Evolutionary conservation across 805 yeast genomes (phyloP).

Genomic region (Candida rishiriensis): DNA sequence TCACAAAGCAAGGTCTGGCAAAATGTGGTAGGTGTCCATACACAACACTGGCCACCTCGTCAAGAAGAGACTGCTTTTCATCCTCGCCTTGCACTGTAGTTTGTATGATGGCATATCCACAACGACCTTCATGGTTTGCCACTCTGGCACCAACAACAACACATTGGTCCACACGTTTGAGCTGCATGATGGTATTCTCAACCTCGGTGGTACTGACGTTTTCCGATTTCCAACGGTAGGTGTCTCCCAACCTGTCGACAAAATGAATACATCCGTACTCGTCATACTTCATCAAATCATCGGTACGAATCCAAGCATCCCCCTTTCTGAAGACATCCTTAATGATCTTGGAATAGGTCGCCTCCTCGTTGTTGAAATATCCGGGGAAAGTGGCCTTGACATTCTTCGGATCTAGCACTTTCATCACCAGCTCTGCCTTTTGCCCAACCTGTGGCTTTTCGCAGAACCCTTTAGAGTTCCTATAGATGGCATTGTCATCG

Average conservation of each 20-base stretch:
- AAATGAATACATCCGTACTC: slow-evolving; percentile 68
- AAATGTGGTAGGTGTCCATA: slow-evolving; percentile 62
- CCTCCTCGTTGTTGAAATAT: slow-evolving; percentile 73
- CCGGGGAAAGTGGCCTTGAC: slow-evolving; percentile 85
- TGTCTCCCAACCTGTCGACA: slow-evolving; percentile 91
- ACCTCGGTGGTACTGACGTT: slow-evolving; percentile 93
- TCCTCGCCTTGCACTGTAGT: slow-evolving; percentile 28
- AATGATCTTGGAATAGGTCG: slow-evolving; percentile 71
- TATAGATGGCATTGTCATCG: slow-evolving; percentile 65
- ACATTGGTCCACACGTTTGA: slow-evolving; percentile 50
- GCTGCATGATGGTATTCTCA: slow-evolving; percentile 61
- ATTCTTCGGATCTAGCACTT: slow-evolving; percentile 54
- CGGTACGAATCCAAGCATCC: slow-evolving; percentile 88
- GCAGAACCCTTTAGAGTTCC: slow-evolving; percentile 67
- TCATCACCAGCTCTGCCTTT: slow-evolving; percentile 87
- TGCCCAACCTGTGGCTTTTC: slow-evolving; percentile 49
- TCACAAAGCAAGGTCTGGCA: slow-evolving; percentile 80
- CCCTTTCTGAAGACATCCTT: slow-evolving; percentile 75
- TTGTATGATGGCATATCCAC: slow-evolving; percentile 82
- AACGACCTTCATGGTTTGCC: slow-evolving; percentile 89
- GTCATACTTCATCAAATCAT: slow-evolving; percentile 75
- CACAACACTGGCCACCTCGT: slow-evolving; percentile 34
- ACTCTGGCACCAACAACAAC: slow-evolving; percentile 87
- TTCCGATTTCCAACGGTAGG: slow-evolving; percentile 95
- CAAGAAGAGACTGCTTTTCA: slow-evolving; percentile 32